Base-by-base conservation (phyloP, 2,329 filamentous ascomycete species). In the Zymoseptoria ardabiliae region DNA sequence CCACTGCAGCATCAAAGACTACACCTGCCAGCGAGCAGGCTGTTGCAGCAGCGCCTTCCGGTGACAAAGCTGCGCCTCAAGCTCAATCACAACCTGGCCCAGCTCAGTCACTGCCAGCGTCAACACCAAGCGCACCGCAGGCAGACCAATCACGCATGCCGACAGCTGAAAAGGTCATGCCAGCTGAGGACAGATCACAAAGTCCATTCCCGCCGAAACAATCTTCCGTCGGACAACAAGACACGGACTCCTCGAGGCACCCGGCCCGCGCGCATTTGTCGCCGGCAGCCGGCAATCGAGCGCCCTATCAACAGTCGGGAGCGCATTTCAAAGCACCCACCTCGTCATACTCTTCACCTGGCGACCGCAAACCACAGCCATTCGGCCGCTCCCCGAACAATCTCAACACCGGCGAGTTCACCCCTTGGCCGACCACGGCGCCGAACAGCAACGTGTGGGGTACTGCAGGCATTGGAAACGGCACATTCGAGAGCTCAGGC, bases 391-490 rank as follows among this genome's bases (percentile, higher is more conserved):
- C 70, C 30, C 67, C 69, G 17, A 53, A 53, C 51, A 61, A 69
- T 53, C 55, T 65, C 19, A 63, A 56, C 58, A 66, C 59, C 54
- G 67, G 70, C 54, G 58, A 62, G 3, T 61, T 66, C 49, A 61
- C 68, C 10, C 65, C 68, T 50, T 72, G 69, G 70, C 66, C 69
- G 10, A 66, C 67, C 3, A 64, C 68, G 49, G 53, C 79, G 78
- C 63, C 76, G 10, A 72, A 78, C 69, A 75, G 56, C 11, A 90
- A 87, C 69, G 86, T 91, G 19, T 92, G 89, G 89, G 88, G 85
- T 19, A 85, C 89, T 65, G 82, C 85, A 57, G 85, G 84, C 10
- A 84, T 92, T 20, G 89, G 89, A 3, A 92, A 92, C 71, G 89
- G 89, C 50, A 90, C 88, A 0, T 92, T 92, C 68, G 85, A 82